phyloP scores from a whole-genome alignment of 2,329 filamentous ascomycete genomes.

The Diaporthe citriasiana region DNA sequence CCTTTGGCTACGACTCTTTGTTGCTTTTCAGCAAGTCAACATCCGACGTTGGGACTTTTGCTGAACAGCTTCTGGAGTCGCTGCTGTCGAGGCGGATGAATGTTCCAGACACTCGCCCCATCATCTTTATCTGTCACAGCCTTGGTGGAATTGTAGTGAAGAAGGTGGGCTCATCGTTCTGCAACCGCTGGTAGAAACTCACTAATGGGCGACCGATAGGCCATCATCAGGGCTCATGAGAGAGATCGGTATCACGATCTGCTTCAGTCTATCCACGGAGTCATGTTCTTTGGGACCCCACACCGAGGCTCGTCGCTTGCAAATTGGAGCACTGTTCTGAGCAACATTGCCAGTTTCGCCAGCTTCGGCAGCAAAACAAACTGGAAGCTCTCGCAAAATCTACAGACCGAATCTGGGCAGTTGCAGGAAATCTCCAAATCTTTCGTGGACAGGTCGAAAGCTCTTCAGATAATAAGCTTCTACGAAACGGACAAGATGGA shows the following conservation, averaged over 20 bases:
- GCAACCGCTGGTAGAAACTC: not conserved
- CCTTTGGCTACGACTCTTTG: conserved; percentile 41
- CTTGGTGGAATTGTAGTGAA: conserved; percentile 51
- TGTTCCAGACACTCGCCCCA: conserved; percentile 40
- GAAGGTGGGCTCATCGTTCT: conserved; percentile 42
- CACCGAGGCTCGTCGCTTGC: conserved; percentile 34
- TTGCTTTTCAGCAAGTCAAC: conserved; percentile 39
- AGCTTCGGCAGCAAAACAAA: conserved; percentile 35
- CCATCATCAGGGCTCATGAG: conserved; percentile 33
- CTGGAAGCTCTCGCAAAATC: conserved; percentile 44
- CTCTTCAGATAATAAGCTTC: conserved; percentile 33
- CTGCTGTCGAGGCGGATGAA: conserved; percentile 40
- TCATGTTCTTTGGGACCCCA: conserved; percentile 36
- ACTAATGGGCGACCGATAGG: not conserved
- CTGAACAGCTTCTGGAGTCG: conserved; percentile 26
- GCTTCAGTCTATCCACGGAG: conserved; percentile 13
- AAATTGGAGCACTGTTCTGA: conserved; percentile 28
- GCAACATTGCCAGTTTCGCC: conserved; percentile 20
- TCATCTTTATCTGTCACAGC: conserved; percentile 49
- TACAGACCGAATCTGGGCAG: conserved; percentile 43
- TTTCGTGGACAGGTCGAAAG: conserved; percentile 31
- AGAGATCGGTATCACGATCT: conserved; percentile 26
- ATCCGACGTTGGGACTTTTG: conserved; percentile 31
- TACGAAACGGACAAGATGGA: conserved; percentile 38
- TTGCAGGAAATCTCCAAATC: conserved; percentile 34